These are phyloP conservation scores for Euryodendron excelsum DNA, from an alignment of 148 eudicot species.

Conservation along the genomic window DNA sequence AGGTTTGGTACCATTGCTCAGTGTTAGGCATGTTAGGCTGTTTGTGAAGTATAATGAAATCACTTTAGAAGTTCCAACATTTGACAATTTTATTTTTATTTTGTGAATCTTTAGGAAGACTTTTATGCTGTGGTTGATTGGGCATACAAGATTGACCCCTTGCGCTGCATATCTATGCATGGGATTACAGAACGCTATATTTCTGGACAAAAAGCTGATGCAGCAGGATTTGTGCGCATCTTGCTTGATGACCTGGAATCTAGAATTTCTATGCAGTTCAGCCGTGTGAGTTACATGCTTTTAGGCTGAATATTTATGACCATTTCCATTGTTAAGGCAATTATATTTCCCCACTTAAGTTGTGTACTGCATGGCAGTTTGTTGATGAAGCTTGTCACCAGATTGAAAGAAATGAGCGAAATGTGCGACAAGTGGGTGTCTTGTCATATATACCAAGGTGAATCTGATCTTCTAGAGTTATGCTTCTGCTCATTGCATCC, in stretches of 20 bases:
- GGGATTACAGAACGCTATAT: constrained; percentile 83
- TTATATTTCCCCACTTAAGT: neutral
- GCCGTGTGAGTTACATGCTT: constrained; percentile 51
- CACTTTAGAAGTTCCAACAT: constrained; percentile 6
- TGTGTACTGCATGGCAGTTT: constrained; percentile 51
- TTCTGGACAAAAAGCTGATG: constrained; percentile 95
- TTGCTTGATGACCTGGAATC: constrained; percentile 91
- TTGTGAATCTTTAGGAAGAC: constrained; percentile 62
- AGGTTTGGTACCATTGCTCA: neutral
- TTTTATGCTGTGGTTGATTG: constrained; percentile 95
- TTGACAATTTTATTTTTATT: constrained; percentile 7
- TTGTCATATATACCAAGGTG: constrained; percentile 89
- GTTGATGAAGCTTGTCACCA: constrained; percentile 97
- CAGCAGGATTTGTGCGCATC: constrained; percentile 93
- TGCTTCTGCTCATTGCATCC: constrained; percentile 4
- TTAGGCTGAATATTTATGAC: constrained; percentile 2
- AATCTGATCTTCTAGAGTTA: constrained; percentile 7
- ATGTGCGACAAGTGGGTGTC: constrained; percentile 78
- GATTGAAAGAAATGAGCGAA: constrained; percentile 87
- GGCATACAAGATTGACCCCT: constrained; percentile 91
- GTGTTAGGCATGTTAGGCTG: neutral
- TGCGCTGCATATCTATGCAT: constrained; percentile 97
- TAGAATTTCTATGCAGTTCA: constrained; percentile 78
- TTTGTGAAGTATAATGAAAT: constrained; percentile 6
- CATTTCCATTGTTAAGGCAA: neutral